Evolutionary conservation across 2,329 filamentous ascomycete genomes (phyloP).

Genomic region (Fusarium albosuccineum): DNA sequence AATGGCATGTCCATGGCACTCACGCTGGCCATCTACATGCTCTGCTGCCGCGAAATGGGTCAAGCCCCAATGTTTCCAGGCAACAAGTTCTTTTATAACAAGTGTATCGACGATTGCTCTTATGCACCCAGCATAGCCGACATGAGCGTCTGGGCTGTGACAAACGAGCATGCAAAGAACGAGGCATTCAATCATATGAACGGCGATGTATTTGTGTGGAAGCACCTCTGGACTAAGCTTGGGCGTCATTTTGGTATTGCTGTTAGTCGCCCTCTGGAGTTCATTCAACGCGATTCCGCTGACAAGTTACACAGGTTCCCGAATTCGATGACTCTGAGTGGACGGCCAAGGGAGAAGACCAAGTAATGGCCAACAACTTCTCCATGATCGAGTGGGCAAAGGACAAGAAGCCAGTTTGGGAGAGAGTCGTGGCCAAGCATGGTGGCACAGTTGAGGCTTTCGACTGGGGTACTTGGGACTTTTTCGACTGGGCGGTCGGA

Average conservation of each 20-base stretch:
- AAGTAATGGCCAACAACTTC: constrained; percentile 33
- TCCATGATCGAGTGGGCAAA: constrained; percentile 34
- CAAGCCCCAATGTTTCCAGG: constrained; percentile 26
- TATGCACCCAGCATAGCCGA: constrained; percentile 24
- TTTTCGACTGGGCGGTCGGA: constrained; percentile 38
- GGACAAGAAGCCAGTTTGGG: constrained; percentile 34
- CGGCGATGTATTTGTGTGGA: constrained; percentile 14
- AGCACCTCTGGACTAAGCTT: constrained; percentile 11
- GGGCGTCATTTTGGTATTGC: constrained; percentile 20
- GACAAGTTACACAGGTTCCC: constrained; percentile 9
- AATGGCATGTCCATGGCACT: constrained; percentile 37
- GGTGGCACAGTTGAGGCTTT: constrained; percentile 31
- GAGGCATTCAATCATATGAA: constrained; percentile 18
- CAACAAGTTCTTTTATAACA: constrained; percentile 33
- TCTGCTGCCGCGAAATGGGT: constrained; percentile 28
- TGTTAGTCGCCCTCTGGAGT: background rate
- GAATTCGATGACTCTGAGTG: constrained; percentile 21
- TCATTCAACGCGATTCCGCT: background rate
- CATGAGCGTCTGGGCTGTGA: constrained; percentile 17
- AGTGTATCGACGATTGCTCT: constrained; percentile 26
- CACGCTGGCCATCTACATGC: constrained; percentile 33
- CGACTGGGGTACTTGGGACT: constrained; percentile 38
- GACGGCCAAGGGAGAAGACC: constrained; percentile 27
- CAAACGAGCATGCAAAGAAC: constrained; percentile 11
- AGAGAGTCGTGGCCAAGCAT: constrained; percentile 29